Percentiles rank a stretch among this genome's conserved stretches.
Conservation (phyloP, 345 rosid species). For the Populus davidiana region DNA sequence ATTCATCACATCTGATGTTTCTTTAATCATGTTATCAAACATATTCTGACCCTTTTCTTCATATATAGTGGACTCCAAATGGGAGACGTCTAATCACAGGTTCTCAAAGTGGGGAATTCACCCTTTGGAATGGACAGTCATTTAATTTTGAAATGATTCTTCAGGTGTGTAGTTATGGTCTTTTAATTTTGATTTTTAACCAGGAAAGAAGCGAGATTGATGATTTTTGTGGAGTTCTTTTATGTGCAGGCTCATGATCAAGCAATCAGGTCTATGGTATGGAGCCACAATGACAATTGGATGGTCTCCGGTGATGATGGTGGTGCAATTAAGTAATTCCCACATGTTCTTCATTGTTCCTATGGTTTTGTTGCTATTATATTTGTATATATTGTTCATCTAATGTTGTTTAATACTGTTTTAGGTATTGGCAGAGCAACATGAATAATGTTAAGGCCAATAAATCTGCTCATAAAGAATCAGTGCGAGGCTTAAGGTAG, state of each 20-base stretch:
- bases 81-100: conserved; percentile 97
- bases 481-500: conserved; percentile 85
- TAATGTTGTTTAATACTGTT: conserved; percentile 5
- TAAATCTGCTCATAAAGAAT: conserved; percentile 95
- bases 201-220: not conserved
- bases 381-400: not conserved
- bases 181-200: not conserved
- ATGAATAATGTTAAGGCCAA: conserved; percentile 97
- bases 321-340: conserved; percentile 76
- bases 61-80: conserved; percentile 87
- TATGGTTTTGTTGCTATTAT: not conserved
- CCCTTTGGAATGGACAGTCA: conserved; percentile 98
- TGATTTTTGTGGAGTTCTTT: not conserved
- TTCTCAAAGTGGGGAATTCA: conserved; percentile 95
- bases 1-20: not conserved
- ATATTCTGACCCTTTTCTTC: conserved; percentile 26
- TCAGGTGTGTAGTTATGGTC: conserved; percentile 49
- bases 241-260: conserved; percentile 88
- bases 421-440: conserved; percentile 97
- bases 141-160: conserved; percentile 97
- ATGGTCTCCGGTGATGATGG: conserved; percentile 99
- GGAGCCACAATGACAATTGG: conserved; percentile 98
- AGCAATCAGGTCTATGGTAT: conserved; percentile 93
- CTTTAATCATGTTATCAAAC: not conserved
- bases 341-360: not conserved